Evolutionary conservation across 2,329 filamentous ascomycete species (phyloP), one percentile per base, ranked within the genome.

Genomic region (Verticillium zaregamsianum): DNA sequence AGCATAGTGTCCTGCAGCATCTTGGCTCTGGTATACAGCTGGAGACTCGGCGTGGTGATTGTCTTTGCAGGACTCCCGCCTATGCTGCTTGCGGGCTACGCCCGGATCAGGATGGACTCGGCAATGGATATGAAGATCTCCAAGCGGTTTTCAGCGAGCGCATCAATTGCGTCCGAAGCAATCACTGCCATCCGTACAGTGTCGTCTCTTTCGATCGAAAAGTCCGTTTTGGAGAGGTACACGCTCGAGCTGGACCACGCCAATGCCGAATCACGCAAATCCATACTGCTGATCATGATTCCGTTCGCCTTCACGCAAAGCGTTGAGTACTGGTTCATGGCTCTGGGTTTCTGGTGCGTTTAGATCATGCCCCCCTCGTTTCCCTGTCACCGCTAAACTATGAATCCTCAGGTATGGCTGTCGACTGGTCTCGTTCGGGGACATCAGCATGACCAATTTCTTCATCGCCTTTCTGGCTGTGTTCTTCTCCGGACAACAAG

Each of bases 161-260:
- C 80, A 2, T 70, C 74, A 9, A 73, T 80, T 23, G 81, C 81
- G 0, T 75, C 76, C n/a, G 81, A 83, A 59, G 75, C 79, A 1
- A 72, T 81, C 7, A 70, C 71, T 1, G 72, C 80, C 0, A 77
- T 84, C 32, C 72, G 78, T 11, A 83, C 80, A 2, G 73, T 28
- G 5, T 28, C 28, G 28, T 28, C 28, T 5, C 28, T 28, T 1
- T 28, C 28, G 28, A 28, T 28, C 28, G 28, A 28, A 6, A 28
- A 6, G 28, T 28, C 28, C 28, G 28, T 28, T 5, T 28, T 28
- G 28, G 28, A 28, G 28, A 28, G 28, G 28, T 28, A 28, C 28
- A 28, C 28, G 28, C 28, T 28, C 28, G 28, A 28, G 28, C 28
- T 28, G 28, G 28, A 28, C 4, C 28, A 28, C 3, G 39, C 39